These are phyloP conservation scores for Pichia sp. DNA, from an alignment of 1,139 yeast species.

Conservation along the genomic window DNA sequence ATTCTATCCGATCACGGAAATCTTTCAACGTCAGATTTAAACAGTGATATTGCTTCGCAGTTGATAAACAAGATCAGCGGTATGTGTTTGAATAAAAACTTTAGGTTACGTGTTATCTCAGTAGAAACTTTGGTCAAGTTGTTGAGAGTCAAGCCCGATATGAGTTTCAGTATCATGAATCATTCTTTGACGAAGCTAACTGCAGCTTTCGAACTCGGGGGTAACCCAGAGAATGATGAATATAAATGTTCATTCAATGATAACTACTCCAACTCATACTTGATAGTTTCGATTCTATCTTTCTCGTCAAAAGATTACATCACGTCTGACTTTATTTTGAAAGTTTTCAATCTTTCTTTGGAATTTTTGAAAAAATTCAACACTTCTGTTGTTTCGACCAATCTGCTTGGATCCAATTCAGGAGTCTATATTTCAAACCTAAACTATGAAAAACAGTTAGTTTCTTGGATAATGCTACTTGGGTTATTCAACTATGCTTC, in stretches of 20 bases:
- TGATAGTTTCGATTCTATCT: conserved; percentile 30
- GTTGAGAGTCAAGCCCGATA: conserved; percentile 31
- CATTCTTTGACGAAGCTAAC: conserved; percentile 35
- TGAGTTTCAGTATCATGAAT: conserved; percentile 31
- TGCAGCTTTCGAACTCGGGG: conserved; percentile 26
- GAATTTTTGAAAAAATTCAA: conserved; percentile 38
- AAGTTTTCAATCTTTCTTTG: conserved; percentile 32
- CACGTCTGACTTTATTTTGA: conserved; percentile 36
- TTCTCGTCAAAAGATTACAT: conserved; percentile 31
- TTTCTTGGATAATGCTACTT: conserved; percentile 72
- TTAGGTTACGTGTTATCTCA: conserved; percentile 37
- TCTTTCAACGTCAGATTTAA: conserved; percentile 18
- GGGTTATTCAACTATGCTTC: conserved; percentile 65
- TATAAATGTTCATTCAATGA: conserved; percentile 24
- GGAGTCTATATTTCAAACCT: conserved; percentile 39
- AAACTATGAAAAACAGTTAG: conserved; percentile 40
- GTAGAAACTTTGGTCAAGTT: conserved; percentile 31
- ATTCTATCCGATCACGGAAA: conserved; percentile 30
- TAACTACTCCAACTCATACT: conserved; percentile 30
- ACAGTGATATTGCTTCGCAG: conserved; percentile 28
- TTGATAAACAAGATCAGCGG: conserved; percentile 29
- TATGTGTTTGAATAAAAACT: conserved; percentile 34
- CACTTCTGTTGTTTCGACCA: conserved; percentile 32
- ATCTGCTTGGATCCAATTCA: conserved; percentile 35
- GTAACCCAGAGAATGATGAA: conserved; percentile 26